Evolutionary conservation across 306 rosid genomes (phyloP), one percentile per base, ranked within the genome.

Genomic region (Rubus parviflorus): DNA sequence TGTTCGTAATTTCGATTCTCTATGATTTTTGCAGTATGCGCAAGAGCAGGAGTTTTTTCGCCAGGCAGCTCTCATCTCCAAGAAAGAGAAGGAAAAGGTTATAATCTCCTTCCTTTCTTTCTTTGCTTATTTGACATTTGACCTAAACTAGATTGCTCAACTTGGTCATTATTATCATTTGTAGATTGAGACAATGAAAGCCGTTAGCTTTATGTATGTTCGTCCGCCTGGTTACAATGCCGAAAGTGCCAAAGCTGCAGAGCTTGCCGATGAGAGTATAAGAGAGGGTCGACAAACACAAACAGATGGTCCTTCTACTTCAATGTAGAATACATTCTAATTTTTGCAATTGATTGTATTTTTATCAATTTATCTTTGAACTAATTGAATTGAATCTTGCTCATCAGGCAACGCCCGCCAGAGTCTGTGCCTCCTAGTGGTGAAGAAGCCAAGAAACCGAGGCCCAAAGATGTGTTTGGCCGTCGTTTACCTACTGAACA

Each of bases 131-230:
- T 15, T 8, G 9, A 5, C 4, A 65, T 68, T 30, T 77, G 46
- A 48, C 58, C 72, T 40, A 46, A 66, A 4, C 5, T 19, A 38
- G 4, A n/a, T 72, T 52, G 60, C 45, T n/a, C 16, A 23, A 4
- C 49, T 45, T 75, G 56, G 41, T 75, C 13, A 41, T 23, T 14
- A 14, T 7, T 63, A 2, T 35, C 0, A 35, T 35, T 9, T 68
- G 53, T 75, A 95, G 98, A 84, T 92, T 87, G 98, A 95, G 86
- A 80, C 88, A 3, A 92, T 95, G 97, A 93, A 90, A 83, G 97
- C 97, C 77, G 97, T 95, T 75, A 92, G 97, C 87, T 95, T 95
- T 79, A 95, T 95, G 98, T 95, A 95, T 85, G 98, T 92, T 77
- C 97, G 97, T 19, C 98, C 97, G 14, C 98, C 97, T 1, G 97